phyloP scores from a whole-genome alignment of 176 grass and related monocot genomes.

The Oryza punctata region DNA sequence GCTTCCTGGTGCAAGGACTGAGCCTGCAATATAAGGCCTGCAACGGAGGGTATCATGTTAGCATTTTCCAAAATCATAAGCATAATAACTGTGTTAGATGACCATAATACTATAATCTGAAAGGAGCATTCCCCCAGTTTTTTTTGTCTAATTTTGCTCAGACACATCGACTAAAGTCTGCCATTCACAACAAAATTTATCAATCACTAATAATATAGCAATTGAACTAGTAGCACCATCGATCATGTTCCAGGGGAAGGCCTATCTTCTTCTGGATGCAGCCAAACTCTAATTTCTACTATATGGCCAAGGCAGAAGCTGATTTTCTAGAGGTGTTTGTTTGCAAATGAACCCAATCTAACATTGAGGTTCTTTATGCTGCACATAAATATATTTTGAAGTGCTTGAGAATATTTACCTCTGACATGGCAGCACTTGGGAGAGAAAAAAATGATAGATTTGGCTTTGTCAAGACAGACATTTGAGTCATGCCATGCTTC shows the following conservation, averaged over 20 bases:
- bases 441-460: slow-evolving; percentile 55
- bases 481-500: slow-evolving; percentile 77
- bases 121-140: background rate
- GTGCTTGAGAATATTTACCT: slow-evolving; percentile 57
- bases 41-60: slow-evolving; percentile 23
- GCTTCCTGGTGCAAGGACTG: slow-evolving; percentile 79
- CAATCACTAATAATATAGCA: background rate
- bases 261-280: slow-evolving; percentile 25
- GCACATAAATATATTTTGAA: slow-evolving; percentile 6
- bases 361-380: slow-evolving; percentile 2
- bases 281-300: slow-evolving; percentile 19
- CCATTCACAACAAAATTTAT: background rate
- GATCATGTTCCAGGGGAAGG: background rate
- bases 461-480: slow-evolving; percentile 77
- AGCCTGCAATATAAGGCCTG: slow-evolving; percentile 79
- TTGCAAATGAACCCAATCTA: background rate
- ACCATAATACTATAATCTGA: slow-evolving; percentile 2
- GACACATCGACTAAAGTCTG: background rate
- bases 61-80: background rate
- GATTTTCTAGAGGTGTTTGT: background rate
- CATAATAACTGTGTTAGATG: background rate
- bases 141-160: background rate
- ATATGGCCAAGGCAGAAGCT: background rate
- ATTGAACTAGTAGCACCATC: background rate
- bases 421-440: slow-evolving; percentile 74